Base-by-base conservation (phyloP, 2,329 filamentous ascomycete species). In the Fusarium nanum region DNA sequence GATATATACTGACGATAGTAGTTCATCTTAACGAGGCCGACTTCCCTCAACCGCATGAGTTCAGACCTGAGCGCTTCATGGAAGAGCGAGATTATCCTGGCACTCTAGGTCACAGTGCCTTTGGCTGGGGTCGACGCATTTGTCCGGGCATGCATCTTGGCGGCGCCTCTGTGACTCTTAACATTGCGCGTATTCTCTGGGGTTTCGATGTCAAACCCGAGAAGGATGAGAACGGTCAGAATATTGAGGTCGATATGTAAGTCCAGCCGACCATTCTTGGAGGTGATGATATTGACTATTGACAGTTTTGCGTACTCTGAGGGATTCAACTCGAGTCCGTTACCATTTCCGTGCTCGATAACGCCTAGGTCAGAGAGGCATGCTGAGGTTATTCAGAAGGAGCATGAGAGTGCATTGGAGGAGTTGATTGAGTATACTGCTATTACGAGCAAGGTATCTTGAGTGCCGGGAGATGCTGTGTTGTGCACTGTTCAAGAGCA, bases 131-230 rank as follows among this genome's bases (percentile, higher is more conserved):
- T 0, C 76, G 81, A 16, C 75, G 81, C 3, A 73, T 82, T 11
- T 83, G 81, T 14, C 80, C 81, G 0, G 81, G 81, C 0, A 77
- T 86, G 67, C 85, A 89, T 54, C 80, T 89, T 1, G 85, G 84
- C 0, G 82, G 85, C 44, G 82, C 85, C 0, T 87, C 82, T 0
- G 78, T 88, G 0, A 79, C 81, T 12, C 75, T 85, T 3, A 82
- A 80, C 45, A 81, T 86, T 22, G 80, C 84, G 0, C 81, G 83
- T 4, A 76, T 86, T 1, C 73, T 90, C 0, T 90, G 87, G 87
- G 86, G 81, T 0, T 88, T 88, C 56, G 72, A 84, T 0, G 74
- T 84, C 8, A 65, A 63, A 1, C 76, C 77, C 0, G 78, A 71
- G 2, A 76, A 75, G 53, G 69, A 79, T 8, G 70, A 72, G 13